phyloP scores from a whole-genome alignment of 2,329 filamentous ascomycete genomes.

The Phialophora chinensis region DNA sequence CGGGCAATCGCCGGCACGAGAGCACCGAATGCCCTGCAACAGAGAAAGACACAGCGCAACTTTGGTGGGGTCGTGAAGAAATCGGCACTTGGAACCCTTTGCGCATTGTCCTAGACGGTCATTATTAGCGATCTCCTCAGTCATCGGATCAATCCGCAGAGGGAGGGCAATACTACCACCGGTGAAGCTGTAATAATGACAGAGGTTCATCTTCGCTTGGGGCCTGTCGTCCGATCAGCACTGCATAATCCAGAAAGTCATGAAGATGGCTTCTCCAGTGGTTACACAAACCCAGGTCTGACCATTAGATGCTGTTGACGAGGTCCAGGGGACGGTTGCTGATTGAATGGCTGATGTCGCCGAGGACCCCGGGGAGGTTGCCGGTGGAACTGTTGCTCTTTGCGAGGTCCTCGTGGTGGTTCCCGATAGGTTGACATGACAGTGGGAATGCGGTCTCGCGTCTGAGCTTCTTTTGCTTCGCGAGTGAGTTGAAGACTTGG shows the following conservation, averaged over 20 bases:
- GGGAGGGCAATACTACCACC: conserved; percentile 12
- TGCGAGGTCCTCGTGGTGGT: background rate
- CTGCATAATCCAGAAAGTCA: background rate
- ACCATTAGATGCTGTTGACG: background rate
- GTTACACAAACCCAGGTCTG: background rate
- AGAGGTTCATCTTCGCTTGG: conserved; percentile 1
- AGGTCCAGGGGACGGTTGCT: background rate
- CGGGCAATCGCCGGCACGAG: conserved; percentile 47
- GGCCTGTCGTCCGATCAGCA: background rate
- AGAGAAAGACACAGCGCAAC: conserved; percentile 90
- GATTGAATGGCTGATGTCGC: background rate
- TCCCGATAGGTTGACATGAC: background rate
- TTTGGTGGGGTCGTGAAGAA: conserved; percentile 81
- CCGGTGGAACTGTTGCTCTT: background rate
- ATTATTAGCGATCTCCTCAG: background rate
- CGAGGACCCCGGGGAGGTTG: background rate
- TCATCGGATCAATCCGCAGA: background rate
- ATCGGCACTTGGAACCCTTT: conserved; percentile 79
- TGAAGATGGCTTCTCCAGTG: background rate
- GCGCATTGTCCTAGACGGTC: conserved; percentile 74
- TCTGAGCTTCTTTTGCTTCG: background rate
- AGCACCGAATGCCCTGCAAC: conserved; percentile 78
- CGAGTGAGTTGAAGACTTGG: background rate
- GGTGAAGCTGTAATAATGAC: conserved; percentile 20
- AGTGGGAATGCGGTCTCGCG: background rate